phyloP scores from a whole-genome alignment of 345 rosid genomes.

The Sisymbrium irio region DNA sequence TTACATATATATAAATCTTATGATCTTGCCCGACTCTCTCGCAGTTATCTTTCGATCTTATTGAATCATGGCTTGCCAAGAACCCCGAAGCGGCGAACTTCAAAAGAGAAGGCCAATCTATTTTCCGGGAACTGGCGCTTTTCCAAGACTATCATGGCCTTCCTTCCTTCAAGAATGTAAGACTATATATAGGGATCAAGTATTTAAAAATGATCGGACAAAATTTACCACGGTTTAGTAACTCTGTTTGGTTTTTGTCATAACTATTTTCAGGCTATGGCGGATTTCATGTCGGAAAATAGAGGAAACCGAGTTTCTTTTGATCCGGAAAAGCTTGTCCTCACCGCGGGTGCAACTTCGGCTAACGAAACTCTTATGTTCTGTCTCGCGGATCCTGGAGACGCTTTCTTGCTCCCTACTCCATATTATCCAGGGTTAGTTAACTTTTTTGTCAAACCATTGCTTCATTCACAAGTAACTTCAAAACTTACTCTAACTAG shows the following conservation, averaged over 20 bases:
- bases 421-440: constrained; percentile 87
- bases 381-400: constrained; percentile 65
- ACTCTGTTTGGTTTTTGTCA: background rate
- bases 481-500: constrained; percentile 26
- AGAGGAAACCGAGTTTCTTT: constrained; percentile 72
- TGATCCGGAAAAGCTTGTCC: constrained; percentile 53
- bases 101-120: constrained; percentile 55
- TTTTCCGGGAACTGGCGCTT: constrained; percentile 76
- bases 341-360: constrained; percentile 78
- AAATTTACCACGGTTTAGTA: background rate
- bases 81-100: constrained; percentile 62
- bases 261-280: constrained; percentile 49
- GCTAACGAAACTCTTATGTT: constrained; percentile 78
- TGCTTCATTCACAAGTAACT: constrained; percentile 31
- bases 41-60: constrained; percentile 63
- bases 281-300: constrained; percentile 69
- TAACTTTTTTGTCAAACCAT: constrained; percentile 13
- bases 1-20: background rate
- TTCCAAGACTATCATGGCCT: constrained; percentile 83
- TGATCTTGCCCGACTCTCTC: constrained; percentile 1
- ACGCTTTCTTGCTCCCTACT: constrained; percentile 76
- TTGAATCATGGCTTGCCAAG: constrained; percentile 64
- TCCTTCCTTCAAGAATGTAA: constrained; percentile 62
- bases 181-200: background rate
- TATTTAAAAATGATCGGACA: background rate